Base-by-base conservation (phyloP, 345 rosid genomes). In the Microcos paniculata region DNA sequence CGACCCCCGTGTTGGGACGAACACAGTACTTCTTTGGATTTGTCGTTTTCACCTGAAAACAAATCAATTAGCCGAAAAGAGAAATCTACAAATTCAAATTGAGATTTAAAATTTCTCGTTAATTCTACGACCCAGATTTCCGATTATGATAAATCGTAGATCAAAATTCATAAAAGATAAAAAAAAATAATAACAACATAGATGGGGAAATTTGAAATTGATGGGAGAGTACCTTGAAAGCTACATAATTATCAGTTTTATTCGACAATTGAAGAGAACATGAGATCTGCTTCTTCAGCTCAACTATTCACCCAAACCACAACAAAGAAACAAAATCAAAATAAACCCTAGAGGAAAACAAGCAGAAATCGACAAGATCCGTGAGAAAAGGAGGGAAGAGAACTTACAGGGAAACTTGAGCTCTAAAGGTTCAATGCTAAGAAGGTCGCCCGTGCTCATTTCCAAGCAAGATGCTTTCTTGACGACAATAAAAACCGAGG, bases 271-370 rank as follows among this genome's bases (percentile, higher is more conserved):
- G 91, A 77, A 91, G 94, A 53, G 92, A 86, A 82, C 89, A 91
- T 33, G 91, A 85, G 92, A 91, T 91, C 97, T 90, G 97, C 90
- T 90, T 91, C 94, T 80, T 88, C 85, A 91, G 86, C 82, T 91
- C 94, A 80, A 91, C 97, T 90, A 71, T 70, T 70, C 30, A 84
- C 65, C 73, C 59, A 76, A 79, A 49, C 35, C 10, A 73, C 45
- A 73, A 52, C 38, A 64, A 66, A 49, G 62, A 51, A 59, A 2
- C 4, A 56, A 59, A 72, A 42, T 31, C 59, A 53, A 30, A 78
- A 35, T 18, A 69, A 82, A 48, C 58, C 61, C 75, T 55, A 70
- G 6, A 62, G 64, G 45, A 46, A 58, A 57, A 72, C 6, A 57
- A 72, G 30, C n/a, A 53, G 67, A 78, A 78, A 48, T n/a, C 67